phyloP scores from a whole-genome alignment of 495 filamentous ascomycete species.

The Trichoderma reesei region DNA sequence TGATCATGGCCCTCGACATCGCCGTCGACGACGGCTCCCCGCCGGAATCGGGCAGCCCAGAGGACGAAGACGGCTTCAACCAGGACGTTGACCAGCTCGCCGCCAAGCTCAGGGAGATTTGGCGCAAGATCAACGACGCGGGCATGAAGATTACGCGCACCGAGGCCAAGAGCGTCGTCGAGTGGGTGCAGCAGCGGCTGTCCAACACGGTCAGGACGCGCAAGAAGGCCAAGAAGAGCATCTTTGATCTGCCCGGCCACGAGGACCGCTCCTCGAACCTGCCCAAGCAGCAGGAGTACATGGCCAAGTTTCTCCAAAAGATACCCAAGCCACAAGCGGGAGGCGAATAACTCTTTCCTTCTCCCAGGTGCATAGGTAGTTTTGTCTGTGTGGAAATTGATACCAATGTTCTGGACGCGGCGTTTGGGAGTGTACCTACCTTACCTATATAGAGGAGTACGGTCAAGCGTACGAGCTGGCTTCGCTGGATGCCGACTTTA shows the following conservation, averaged over 20 bases:
- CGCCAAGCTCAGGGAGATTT: conserved; percentile 52
- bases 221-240: conserved; percentile 44
- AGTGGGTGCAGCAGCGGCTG: conserved; percentile 61
- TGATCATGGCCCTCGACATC: conserved; percentile 58
- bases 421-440: no score
- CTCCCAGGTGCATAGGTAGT: neutral
- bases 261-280: conserved; percentile 16
- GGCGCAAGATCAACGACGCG: conserved; percentile 60
- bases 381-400: neutral
- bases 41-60: conserved; percentile 14
- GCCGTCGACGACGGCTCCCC: conserved; percentile 54
- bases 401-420: neutral
- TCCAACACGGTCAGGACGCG: conserved; percentile 59
- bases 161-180: conserved; percentile 61
- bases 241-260: conserved; percentile 38
- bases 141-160: conserved; percentile 64
- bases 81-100: conserved; percentile 56
- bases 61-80: conserved; percentile 48
- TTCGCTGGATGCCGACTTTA: neutral
- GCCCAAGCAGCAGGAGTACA: conserved; percentile 12
- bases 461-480: neutral
- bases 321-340: conserved; percentile 5
- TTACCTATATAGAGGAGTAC: neutral
- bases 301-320: conserved; percentile 8
- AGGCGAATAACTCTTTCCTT: neutral